Conservation (phyloP, 106 monocot species). For the Acorus gramineus region DNA sequence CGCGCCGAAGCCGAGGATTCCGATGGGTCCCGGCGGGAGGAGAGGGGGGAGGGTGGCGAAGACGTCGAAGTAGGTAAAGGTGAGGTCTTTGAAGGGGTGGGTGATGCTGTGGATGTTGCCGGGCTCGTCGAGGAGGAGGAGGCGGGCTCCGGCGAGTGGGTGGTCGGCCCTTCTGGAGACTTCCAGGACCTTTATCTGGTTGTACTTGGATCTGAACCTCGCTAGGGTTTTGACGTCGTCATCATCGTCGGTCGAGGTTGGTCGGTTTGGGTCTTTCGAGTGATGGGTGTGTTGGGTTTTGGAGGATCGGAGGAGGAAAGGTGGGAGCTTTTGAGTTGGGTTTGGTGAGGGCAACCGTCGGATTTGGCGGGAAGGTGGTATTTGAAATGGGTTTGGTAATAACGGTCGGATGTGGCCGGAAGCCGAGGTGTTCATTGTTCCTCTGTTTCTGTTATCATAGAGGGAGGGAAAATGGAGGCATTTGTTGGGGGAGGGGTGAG, state of each 20-base stretch:
- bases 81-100: slow-evolving; percentile 41
- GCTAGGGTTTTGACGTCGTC: slow-evolving; percentile 55
- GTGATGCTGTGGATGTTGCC: slow-evolving; percentile 94
- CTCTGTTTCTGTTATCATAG: too few relatives aligned
- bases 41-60: slow-evolving; percentile 83
- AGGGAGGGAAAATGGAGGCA: too few relatives aligned
- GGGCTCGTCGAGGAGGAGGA: slow-evolving; percentile 81
- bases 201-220: slow-evolving; percentile 53
- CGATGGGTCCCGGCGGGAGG: slow-evolving; percentile 63
- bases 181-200: slow-evolving; percentile 68
- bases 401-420: slow-evolving; percentile 11
- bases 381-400: slow-evolving; percentile 4
- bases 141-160: slow-evolving; percentile 74
- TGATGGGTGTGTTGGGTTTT: not conserved
- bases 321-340: slow-evolving; percentile 2
- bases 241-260: slow-evolving; percentile 2
- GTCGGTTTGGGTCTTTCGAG: not conserved
- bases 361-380: slow-evolving; percentile 10
- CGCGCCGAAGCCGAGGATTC: slow-evolving; percentile 72
- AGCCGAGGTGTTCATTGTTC: slow-evolving; percentile 5
- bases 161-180: slow-evolving; percentile 64
- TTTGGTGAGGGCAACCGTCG: not conserved
- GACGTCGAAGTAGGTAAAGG: slow-evolving; percentile 77
- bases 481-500: too few relatives aligned
- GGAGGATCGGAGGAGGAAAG: not conserved